Conservation (phyloP, 2,329 filamentous ascomycete species). For the Geoglossum cookeanum region DNA sequence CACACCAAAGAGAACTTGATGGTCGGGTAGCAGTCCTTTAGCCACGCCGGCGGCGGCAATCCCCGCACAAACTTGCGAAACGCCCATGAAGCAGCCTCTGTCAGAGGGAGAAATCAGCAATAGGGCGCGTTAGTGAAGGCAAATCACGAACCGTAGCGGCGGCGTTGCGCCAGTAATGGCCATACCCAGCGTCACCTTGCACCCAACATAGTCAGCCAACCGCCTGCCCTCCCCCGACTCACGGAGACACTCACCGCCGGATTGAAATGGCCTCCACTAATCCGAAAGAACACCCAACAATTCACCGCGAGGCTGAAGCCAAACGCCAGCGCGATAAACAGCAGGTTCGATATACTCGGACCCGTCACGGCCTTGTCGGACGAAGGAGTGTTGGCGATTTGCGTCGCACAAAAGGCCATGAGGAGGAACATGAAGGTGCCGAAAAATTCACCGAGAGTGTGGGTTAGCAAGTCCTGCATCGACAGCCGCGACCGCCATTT, state of each 20-base stretch:
- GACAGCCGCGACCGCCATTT: constrained; percentile 2
- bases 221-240: neutral
- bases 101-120: neutral
- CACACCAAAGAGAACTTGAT: constrained; percentile 23
- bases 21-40: constrained; percentile 24
- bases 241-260: constrained; percentile 16
- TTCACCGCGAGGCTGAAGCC: constrained; percentile 31
- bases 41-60: constrained; percentile 25
- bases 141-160: constrained; percentile 8
- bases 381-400: constrained; percentile 24
- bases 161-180: constrained; percentile 20
- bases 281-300: constrained; percentile 34
- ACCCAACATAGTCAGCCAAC: neutral
- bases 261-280: constrained; percentile 33
- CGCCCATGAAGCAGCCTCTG: constrained; percentile 15
- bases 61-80: constrained; percentile 18
- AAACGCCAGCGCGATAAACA: constrained; percentile 26
- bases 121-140: neutral
- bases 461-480: constrained; percentile 26
- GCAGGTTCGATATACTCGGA: constrained; percentile 13
- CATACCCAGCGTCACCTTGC: constrained; percentile 20
- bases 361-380: constrained; percentile 8
- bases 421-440: constrained; percentile 33
- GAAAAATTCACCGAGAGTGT: constrained; percentile 29
- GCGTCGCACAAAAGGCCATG: constrained; percentile 27